Evolutionary conservation across 179 eudicot species (phyloP).

Genomic region (Carnegiea gigantea): DNA sequence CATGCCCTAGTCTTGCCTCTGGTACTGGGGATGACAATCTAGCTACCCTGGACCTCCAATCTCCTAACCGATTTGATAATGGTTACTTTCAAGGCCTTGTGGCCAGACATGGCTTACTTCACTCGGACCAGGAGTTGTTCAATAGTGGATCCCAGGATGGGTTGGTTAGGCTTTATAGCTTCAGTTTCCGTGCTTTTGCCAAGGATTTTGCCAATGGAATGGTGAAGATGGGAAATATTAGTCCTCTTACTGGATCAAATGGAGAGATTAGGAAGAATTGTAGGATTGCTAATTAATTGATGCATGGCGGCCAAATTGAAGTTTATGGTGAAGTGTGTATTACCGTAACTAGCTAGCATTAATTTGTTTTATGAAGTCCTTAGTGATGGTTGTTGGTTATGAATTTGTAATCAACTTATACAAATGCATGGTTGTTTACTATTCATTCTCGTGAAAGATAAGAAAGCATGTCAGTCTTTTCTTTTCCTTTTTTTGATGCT

Average conservation of each 20-base stretch:
- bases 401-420: no score
- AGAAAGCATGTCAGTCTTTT: no score
- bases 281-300: not conserved
- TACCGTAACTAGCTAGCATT: no score
- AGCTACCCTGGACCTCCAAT: conserved; percentile 35
- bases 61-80: conserved; percentile 35
- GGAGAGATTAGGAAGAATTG: conserved; percentile 51
- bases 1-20: conserved; percentile 28
- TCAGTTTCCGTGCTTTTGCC: conserved; percentile 24
- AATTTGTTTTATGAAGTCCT: no score
- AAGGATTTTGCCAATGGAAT: conserved; percentile 48
- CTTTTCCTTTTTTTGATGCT: no score
- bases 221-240: conserved; percentile 53
- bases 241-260: conserved; percentile 47
- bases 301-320: no score
- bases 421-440: no score
- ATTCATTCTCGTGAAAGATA: no score
- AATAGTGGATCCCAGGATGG: conserved; percentile 48
- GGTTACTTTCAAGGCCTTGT: conserved; percentile 38
- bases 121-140: conserved; percentile 55
- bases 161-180: conserved; percentile 35
- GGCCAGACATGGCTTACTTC: conserved; percentile 38
- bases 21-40: conserved; percentile 37
- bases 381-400: no score
- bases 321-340: no score